Base-by-base conservation (phyloP, 2,329 filamentous ascomycete genomes). In the Clonostachys byssicola region DNA sequence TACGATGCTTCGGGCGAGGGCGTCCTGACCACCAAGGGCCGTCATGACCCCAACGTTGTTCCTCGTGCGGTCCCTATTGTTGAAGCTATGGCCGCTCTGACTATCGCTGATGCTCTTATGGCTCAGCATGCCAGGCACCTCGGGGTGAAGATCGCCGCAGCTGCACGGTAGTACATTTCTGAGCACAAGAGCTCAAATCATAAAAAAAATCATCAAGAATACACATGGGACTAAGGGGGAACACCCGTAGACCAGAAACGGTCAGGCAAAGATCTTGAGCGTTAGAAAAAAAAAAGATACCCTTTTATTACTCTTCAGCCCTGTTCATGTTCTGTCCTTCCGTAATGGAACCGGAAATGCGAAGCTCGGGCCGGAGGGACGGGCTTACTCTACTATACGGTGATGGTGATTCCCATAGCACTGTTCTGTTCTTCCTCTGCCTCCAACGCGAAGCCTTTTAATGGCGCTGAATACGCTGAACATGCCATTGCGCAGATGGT, bases 31-130 rank as follows among this genome's bases (percentile, higher is more conserved):
- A 91, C 92, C 44, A 97, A 96, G 79, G 94, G 94, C 18, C 78
- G 94, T 49, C 92, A 97, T 66, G 92, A 97, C 63, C 92, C 94
- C 5, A 95, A 89, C 60, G 92, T 97, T 17, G 90, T 95, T 42
- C 89, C 90, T 5, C 78, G 92, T 33, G 92, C 91, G 5, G 85
- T 96, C 20, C 88, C 88, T 12, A 92, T 94, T 48, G 88, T 94
- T 5, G 92, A 97, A 75, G 83, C 86, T 38, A 97, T 97, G 92
- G 87, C 92, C 3, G 83, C 91, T 2, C 69, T 97, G 50, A 88
- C 90, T 5, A 74, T 96, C 48, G 91, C 95, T 68, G 92, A 97
- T 68, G 86, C 89, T 4, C 72, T 95, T 51, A 76, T 95, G 75
- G 85, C 88, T 43, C 92, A 96, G 74, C 85, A 89, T 64, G 81